Evolutionary conservation across 345 rosid species (phyloP), one percentile per base, ranked within the genome.

Genomic region (Odontarrhena argentea): DNA sequence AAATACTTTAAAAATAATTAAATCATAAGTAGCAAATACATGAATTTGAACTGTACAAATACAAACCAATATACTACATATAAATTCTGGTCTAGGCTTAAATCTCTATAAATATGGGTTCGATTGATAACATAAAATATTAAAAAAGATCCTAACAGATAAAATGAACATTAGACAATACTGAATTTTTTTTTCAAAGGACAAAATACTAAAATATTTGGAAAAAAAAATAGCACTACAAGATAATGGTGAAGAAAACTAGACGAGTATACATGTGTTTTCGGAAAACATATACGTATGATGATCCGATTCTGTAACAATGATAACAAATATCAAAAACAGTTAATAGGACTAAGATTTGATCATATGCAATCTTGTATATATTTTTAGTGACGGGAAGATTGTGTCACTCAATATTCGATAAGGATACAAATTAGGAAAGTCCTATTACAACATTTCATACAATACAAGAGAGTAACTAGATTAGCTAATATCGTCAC

Each of bases 381-480:
- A 2, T 28, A 18, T 28, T 32, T 3, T 41, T 42, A 52, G 60
- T 22, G 22, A 55, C 3, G 14, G 24, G 30, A 18, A 18, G 22
- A 65, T 30, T 34, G 11, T 66, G 49, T 8, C 6, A 15, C 58
- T 28, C 51, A 50, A 55, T 40, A 71, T 48, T 63, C 24, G 38
- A 48, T 48, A 28, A 37, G 25, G 56, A 22, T 37, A 26, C 15
- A 63, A 26, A 63, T 11, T 18, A 63, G 65, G 59, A 50, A 40
- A 32, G 3, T 18, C 2, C 30, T 10, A 32, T 22, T 22, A 60
- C 1, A 7, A 1, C 13, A 28, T 24, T 13, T 36, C 9, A 24
- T 24, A n/a, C 12, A 8, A 24, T 24, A n/a, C 12, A 8, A 28
- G 38, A 40, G 37, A 63, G 11, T 30, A 46, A 48, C 15, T 55